A percentile compares a stretch with the other conserved stretches of the same genome.
Evolutionary conservation across 768 basidiomycete species (phyloP).

Genomic region (Phylloporus scabripes): DNA sequence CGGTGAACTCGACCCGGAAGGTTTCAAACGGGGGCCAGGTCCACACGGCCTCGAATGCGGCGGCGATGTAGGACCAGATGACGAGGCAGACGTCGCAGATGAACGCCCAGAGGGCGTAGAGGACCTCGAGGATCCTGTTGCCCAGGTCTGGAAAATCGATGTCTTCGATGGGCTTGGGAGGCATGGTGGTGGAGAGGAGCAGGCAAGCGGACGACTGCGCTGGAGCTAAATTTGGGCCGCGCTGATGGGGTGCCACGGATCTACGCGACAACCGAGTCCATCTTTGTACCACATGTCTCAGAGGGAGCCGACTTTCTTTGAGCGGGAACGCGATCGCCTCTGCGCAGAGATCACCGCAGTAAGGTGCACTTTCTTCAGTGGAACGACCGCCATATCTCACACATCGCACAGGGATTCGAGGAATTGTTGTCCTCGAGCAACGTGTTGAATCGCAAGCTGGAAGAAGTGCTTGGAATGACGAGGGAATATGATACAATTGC

Average conservation of each 20-base stretch:
- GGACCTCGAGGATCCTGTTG: conserved; percentile 12
- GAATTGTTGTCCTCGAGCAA: conserved; percentile 82
- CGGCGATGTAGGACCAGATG: conserved; percentile 7
- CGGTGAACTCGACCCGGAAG: conserved; percentile 13
- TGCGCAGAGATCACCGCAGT: conserved; percentile 71
- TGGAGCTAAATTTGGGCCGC: no score
- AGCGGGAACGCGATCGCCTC: conserved; percentile 71
- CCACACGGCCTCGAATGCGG: conserved; percentile 12
- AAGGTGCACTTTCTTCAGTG: conserved; percentile 16
- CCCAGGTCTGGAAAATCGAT: conserved; percentile 15
- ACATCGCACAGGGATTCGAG: conserved; percentile 66
- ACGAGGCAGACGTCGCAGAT: conserved; percentile 1
- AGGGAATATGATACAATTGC: conserved; percentile 89
- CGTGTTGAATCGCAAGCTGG: conserved; percentile 81
- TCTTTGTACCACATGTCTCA: conserved; percentile 24
- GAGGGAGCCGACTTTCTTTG: conserved; percentile 59
- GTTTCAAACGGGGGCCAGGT: conserved; percentile 20
- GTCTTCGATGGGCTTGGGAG: conserved; percentile 15
- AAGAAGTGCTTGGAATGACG: conserved; percentile 90
- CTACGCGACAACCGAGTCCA: no score
- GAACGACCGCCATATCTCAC: background rate
- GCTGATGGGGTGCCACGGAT: no score
- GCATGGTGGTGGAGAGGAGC: conserved; percentile 4
- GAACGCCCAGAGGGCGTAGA: conserved; percentile 7
- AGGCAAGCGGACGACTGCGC: background rate